Evolutionary conservation across 2,329 filamentous ascomycete genomes (phyloP).

Genomic region (Fusarium incarnatum): DNA sequence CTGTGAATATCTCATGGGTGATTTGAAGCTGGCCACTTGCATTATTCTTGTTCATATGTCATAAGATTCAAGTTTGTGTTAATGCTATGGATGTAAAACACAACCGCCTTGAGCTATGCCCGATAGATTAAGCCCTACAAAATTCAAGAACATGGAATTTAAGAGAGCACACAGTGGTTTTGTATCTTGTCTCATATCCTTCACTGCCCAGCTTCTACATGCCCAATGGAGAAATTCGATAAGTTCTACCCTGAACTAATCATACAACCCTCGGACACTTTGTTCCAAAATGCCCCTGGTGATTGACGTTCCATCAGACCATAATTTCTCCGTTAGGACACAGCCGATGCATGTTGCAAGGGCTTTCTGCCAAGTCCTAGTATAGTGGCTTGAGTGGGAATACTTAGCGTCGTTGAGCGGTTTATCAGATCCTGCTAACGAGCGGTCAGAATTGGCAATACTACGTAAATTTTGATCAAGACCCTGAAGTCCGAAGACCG

Average conservation of each 20-base stretch:
- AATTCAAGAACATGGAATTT: background rate
- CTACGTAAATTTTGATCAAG: background rate
- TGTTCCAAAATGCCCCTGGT: background rate
- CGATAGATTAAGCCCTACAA: background rate
- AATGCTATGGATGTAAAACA: background rate
- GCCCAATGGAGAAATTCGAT: background rate
- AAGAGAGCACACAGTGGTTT: background rate
- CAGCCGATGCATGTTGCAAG: background rate
- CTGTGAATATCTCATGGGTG: background rate
- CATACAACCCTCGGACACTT: background rate
- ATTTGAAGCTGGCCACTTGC: background rate
- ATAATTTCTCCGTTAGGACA: background rate
- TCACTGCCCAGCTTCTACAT: background rate
- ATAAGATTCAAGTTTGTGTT: background rate
- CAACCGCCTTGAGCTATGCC: background rate
- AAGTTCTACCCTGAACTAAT: background rate
- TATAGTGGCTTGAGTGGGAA: background rate
- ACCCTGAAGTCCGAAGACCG: conserved; percentile 28
- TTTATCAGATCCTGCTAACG: conserved; percentile 38
- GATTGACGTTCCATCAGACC: background rate
- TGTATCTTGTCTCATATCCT: background rate
- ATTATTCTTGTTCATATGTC: background rate
- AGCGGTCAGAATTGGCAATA: conserved; percentile 19
- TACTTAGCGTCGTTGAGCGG: conserved; percentile 18
- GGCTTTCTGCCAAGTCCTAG: background rate